phyloP scores from a whole-genome alignment of 225 moss, liverwort and hornwort genomes.

The Sphagnum tenellum region DNA sequence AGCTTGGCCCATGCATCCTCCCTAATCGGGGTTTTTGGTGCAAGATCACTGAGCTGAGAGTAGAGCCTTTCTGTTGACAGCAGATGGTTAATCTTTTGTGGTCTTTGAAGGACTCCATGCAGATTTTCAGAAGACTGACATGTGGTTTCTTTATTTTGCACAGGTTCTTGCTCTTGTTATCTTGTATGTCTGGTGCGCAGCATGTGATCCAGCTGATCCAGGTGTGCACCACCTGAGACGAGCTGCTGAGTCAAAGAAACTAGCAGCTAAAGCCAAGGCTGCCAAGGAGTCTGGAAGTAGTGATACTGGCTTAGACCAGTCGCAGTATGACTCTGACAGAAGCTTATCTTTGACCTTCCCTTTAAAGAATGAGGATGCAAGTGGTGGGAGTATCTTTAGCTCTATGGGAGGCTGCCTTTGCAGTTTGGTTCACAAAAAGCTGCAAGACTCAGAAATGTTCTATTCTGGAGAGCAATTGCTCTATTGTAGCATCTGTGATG shows the following conservation, averaged over 20 bases:
- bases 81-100: too few relatives aligned
- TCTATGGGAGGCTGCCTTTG: conserved; percentile 13
- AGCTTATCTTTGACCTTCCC: conserved; percentile 4
- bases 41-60: too few relatives aligned
- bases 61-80: too few relatives aligned
- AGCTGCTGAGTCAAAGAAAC: conserved; percentile 16
- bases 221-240: conserved; percentile 49
- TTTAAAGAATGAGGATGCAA: conserved; percentile 3
- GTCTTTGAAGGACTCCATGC: too few relatives aligned
- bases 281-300: conserved; percentile 3
- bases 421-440: conserved; percentile 19
- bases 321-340: conserved; percentile 17
- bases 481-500: conserved; percentile 86
- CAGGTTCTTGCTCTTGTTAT: neutral
- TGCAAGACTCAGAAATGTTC: conserved; percentile 29
- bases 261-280: conserved; percentile 7
- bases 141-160: too few relatives aligned
- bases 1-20: too few relatives aligned
- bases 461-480: conserved; percentile 62
- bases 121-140: too few relatives aligned
- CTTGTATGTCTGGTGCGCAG: conserved; percentile 80
- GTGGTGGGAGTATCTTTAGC: too few relatives aligned
- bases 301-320: conserved; percentile 18
- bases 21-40: too few relatives aligned
- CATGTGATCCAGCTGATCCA: conserved; percentile 90